Conservation (phyloP, 805 yeast species). For the Priceomyces melissophilus region DNA sequence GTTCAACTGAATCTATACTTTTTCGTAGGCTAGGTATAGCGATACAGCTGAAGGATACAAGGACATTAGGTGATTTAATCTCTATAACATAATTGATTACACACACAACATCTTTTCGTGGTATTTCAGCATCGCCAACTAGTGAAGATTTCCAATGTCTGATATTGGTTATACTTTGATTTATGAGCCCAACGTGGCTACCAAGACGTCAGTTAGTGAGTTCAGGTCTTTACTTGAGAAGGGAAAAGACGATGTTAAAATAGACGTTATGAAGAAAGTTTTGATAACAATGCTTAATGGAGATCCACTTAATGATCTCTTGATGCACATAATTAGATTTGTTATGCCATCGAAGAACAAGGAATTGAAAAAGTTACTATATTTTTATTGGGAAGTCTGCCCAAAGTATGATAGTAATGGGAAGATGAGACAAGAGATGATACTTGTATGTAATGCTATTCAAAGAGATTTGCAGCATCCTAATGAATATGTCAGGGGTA, state of each 20-base stretch:
- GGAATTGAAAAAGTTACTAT: conserved; percentile 85
- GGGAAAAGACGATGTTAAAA: conserved; percentile 83
- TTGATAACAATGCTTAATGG: conserved; percentile 87
- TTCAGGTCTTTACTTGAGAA: conserved; percentile 77
- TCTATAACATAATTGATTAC: too few relatives aligned
- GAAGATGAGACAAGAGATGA: conserved; percentile 96
- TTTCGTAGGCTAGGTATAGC: too few relatives aligned
- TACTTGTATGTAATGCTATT: conserved; percentile 95
- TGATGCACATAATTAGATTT: conserved; percentile 95
- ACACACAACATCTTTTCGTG: too few relatives aligned
- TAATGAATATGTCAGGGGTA: conserved; percentile 94
- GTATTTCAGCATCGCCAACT: conserved; percentile 2
- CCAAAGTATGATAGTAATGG: conserved; percentile 87
- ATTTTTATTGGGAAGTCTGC: conserved; percentile 97
- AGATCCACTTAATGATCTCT: conserved; percentile 84
- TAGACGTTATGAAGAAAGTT: conserved; percentile 85
- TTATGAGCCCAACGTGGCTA: conserved; percentile 69
- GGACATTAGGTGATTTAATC: too few relatives aligned
- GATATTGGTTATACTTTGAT: conserved; percentile 69
- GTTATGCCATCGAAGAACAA: conserved; percentile 95
- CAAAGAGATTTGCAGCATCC: conserved; percentile 98
- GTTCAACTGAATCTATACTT: too few relatives aligned
- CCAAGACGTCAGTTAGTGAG: conserved; percentile 64
- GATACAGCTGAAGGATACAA: too few relatives aligned
- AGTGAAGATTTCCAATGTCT: conserved; percentile 9